phyloP scores from a whole-genome alignment of 1,284 basidiomycete species.

The Heliocybe sulcata region DNA sequence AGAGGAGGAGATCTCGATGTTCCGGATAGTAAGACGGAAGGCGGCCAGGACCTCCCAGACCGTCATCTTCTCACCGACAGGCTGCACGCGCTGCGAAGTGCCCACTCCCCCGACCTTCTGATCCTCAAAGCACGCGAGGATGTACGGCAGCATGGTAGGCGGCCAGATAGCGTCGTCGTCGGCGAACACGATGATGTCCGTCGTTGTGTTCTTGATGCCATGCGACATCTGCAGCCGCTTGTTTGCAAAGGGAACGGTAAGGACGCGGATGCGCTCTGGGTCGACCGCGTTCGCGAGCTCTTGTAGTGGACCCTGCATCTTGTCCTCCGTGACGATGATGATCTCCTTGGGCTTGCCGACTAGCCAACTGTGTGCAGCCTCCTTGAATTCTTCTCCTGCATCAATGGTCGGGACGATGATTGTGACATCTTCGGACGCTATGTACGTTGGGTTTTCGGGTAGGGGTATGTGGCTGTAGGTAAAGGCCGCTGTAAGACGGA shows the following conservation, averaged over 20 bases:
- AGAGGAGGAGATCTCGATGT: conserved; percentile 84
- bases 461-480: conserved; percentile 82
- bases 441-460: conserved; percentile 83
- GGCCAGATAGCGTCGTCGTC: conserved; percentile 97
- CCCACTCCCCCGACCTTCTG: conserved; percentile 90
- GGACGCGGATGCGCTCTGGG: conserved; percentile 74
- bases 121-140: conserved; percentile 89
- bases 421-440: conserved; percentile 86
- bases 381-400: conserved; percentile 90
- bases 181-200: conserved; percentile 93
- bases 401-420: conserved; percentile 94
- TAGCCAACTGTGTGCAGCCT: conserved; percentile 87
- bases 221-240: conserved; percentile 91
- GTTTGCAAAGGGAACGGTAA: conserved; percentile 89
- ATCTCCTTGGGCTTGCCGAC: conserved; percentile 88
- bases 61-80: conserved; percentile 72
- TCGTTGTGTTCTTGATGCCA: conserved; percentile 82
- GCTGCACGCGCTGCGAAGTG: conserved; percentile 83
- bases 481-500: conserved; percentile 69
- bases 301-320: conserved; percentile 81
- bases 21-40: conserved; percentile 86
- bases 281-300: conserved; percentile 84
- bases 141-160: conserved; percentile 75
- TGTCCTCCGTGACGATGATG: conserved; percentile 89
- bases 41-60: conserved; percentile 93